Evolutionary conservation across 257 asterid species (phyloP), one percentile per base, ranked within the genome.

Genomic region (Rehmannia glutinosa): DNA sequence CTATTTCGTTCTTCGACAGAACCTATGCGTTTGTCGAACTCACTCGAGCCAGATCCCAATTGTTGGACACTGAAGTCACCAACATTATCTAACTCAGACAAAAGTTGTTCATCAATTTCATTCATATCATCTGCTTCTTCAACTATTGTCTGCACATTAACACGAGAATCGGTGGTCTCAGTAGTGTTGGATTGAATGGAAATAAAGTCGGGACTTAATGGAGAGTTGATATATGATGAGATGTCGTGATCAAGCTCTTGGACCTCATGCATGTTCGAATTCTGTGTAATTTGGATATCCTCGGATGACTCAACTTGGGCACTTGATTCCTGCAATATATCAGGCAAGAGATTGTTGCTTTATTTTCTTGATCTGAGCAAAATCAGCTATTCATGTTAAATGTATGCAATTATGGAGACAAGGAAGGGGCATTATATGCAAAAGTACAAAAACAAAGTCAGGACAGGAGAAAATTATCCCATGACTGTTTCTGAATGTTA

Each of bases 31-130:
- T 79, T 73, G 33, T 76, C 81, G 1, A 73, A 71, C 55, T 55
- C 83, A 64, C 55, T 66, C n/a, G 80, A 71, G 69, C 76, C 61
- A 13, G 83, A 70, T 66, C 58, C 76, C 60, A 62, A 64, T 15
- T 79, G 82, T 38, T 62, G 45, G 70, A 77, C 49, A 70, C 84
- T 76, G 54, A 87, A 86, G 82, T 90, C 98, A 59, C 93, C 90
- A 49, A 84, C 86, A 15, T 78, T 72, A 74, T 92, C 98, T 66
- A 92, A 71, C 73, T 89, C 97, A 27, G 83, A 81, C 76, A 92
- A 71, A 17, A 87, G 69, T 43, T 52, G 88, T 67, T 88, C 96
- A 61, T 90, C 93, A 39, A 90, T 86, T 81, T 86, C 95, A 77
- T 78, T 77, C 20, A 87, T 84, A 59, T 81, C 88, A 46, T 84